phyloP scores from a whole-genome alignment of 495 filamentous ascomycete genomes.

The Cercophora newfieldiana region DNA sequence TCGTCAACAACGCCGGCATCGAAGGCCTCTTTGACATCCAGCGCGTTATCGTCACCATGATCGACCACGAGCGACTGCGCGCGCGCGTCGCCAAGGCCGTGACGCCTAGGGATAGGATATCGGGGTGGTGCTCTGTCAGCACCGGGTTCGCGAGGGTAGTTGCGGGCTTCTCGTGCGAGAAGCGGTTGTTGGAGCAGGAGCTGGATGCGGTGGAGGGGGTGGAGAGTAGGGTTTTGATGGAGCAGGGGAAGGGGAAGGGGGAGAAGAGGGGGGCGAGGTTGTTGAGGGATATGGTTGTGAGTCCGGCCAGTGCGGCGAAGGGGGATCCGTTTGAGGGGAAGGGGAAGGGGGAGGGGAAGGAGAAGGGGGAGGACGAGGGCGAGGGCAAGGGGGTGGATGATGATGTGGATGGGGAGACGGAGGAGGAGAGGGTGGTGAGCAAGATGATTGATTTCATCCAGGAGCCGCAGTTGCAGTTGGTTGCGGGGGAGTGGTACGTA shows the following conservation, averaged over 20 bases:
- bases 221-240: constrained; percentile 26
- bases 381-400: not conserved
- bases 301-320: not conserved
- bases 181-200: constrained; percentile 36
- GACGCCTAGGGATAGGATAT: constrained; percentile 33
- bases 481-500: constrained; percentile 47
- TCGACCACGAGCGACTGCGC: constrained; percentile 34
- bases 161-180: constrained; percentile 40
- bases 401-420: constrained; percentile 9
- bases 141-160: constrained; percentile 38
- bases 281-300: constrained; percentile 6
- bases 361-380: not conserved
- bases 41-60: constrained; percentile 41
- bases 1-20: constrained; percentile 41
- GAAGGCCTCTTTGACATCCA: constrained; percentile 45
- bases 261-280: constrained; percentile 17
- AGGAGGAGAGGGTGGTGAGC: constrained; percentile 36
- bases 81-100: constrained; percentile 32
- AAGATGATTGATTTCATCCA: constrained; percentile 47
- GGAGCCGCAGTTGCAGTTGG: constrained; percentile 35
- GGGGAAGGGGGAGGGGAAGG: not conserved
- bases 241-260: constrained; percentile 20
- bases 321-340: not conserved
- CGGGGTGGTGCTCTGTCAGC: constrained; percentile 39
- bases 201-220: constrained; percentile 39